phyloP scores from a whole-genome alignment of 2,329 filamentous ascomycete genomes.

The Penicillium sp. region DNA sequence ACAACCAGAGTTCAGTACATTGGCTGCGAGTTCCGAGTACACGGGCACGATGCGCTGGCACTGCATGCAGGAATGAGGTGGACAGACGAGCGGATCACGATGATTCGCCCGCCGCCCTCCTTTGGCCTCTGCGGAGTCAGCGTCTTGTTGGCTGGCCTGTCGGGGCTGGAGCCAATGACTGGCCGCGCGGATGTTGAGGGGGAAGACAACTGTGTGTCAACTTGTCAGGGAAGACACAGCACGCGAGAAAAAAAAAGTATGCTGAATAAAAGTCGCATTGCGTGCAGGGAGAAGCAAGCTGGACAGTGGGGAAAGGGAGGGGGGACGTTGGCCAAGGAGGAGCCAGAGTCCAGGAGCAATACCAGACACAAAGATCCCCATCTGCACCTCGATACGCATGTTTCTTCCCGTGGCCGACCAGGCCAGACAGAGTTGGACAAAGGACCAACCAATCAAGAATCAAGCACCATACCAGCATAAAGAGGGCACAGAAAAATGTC shows the following conservation, averaged over 20 bases:
- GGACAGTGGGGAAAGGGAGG: background rate
- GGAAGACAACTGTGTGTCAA: background rate
- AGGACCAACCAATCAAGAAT: background rate
- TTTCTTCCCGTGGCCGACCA: background rate
- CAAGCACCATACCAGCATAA: background rate
- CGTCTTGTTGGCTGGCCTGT: conserved; percentile 2
- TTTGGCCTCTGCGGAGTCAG: conserved; percentile 28
- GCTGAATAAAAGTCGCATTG: background rate
- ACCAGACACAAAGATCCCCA: too few species aligned
- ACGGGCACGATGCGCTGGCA: conserved; percentile 34
- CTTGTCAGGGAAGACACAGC: background rate
- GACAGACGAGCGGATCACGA: conserved; percentile 17
- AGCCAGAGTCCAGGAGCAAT: too few species aligned
- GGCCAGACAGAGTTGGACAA: background rate
- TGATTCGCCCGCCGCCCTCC: conserved; percentile 37
- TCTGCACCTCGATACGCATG: background rate
- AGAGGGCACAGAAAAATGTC: background rate
- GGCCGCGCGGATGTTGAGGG: background rate
- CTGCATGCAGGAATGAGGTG: conserved; percentile 40
- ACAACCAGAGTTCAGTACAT: conserved; percentile 2
- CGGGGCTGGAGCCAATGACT: background rate
- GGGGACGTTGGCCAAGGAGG: background rate
- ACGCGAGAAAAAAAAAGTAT: background rate
- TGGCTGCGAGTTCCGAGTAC: conserved; percentile 27
- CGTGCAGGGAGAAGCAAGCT: background rate